Conservation (phyloP, 2,329 filamentous ascomycete genomes). For the Phialocephala subalpina region DNA sequence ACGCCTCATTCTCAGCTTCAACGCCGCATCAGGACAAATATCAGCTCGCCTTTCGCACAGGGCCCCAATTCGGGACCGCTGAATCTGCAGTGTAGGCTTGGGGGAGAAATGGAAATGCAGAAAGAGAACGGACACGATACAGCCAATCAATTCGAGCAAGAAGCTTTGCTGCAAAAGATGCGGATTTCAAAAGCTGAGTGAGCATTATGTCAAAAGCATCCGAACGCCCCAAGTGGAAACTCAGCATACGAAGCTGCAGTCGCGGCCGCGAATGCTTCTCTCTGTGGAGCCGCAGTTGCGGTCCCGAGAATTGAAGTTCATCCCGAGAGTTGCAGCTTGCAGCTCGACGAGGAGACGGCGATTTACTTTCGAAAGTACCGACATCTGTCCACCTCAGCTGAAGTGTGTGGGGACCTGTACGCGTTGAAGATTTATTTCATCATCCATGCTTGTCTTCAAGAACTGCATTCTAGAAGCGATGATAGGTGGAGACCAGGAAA, state of each 20-base stretch:
- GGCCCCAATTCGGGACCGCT: neutral
- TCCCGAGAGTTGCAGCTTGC: neutral
- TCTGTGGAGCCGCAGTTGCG: neutral
- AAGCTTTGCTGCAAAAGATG: neutral
- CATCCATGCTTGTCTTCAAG: too few relatives aligned
- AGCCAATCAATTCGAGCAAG: slow-evolving; percentile 5
- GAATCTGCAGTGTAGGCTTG: slow-evolving; percentile 18
- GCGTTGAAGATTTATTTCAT: neutral
- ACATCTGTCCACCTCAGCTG: neutral
- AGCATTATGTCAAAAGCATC: slow-evolving; percentile 17
- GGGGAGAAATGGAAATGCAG: slow-evolving; percentile 5
- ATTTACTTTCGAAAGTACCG: neutral
- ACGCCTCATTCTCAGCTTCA: neutral
- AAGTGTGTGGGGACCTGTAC: neutral
- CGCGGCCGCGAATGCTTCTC: neutral
- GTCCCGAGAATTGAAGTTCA: slow-evolving; percentile 3
- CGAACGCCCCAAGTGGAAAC: neutral
- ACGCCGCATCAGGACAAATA: neutral
- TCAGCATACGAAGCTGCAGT: neutral
- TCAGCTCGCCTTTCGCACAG: neutral
- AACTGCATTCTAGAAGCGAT: too few relatives aligned
- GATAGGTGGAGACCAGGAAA: too few relatives aligned
- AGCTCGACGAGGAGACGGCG: neutral
- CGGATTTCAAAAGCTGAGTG: slow-evolving; percentile 10
- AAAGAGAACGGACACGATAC: slow-evolving; percentile 6